Conservation (phyloP, 495 filamentous ascomycete genomes). For the Podospora comata region DNA sequence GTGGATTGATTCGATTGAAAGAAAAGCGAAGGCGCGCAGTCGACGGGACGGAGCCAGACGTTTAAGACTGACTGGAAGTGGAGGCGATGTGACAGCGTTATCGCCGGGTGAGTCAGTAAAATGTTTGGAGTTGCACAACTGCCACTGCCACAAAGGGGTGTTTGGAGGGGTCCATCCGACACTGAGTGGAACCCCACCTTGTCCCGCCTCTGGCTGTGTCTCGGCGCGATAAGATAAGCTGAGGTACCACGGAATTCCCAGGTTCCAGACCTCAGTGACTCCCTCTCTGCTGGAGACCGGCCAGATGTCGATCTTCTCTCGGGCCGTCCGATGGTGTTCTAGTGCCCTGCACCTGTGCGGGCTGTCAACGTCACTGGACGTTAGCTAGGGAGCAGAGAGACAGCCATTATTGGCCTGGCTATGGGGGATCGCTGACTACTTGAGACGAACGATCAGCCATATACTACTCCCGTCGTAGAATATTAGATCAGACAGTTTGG, state of each 20-base stretch:
- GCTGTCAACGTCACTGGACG: neutral
- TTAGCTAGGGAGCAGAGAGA: neutral
- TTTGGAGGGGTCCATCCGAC: neutral
- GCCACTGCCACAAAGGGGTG: neutral
- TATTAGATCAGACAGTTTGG: neutral
- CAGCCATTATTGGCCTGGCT: neutral
- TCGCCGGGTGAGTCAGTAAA: neutral
- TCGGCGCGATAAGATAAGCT: conserved; percentile 20
- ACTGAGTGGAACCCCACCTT: neutral
- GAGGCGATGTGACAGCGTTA: neutral
- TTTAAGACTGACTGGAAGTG: neutral
- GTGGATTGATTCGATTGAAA: neutral
- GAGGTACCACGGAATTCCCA: neutral
- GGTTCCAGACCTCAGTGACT: neutral
- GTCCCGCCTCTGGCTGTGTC: neutral
- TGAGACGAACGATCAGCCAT: no score
- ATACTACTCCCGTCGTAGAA: neutral
- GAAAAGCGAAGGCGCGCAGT: neutral
- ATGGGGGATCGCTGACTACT: no score
- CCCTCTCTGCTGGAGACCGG: no score
- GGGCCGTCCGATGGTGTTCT: neutral
- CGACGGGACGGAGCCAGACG: neutral
- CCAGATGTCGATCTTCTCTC: neutral
- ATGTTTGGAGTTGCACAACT: neutral
- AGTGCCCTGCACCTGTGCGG: neutral